phyloP scores from a whole-genome alignment of 2,329 filamentous ascomycete genomes.

The Pyricularia grisea region DNA sequence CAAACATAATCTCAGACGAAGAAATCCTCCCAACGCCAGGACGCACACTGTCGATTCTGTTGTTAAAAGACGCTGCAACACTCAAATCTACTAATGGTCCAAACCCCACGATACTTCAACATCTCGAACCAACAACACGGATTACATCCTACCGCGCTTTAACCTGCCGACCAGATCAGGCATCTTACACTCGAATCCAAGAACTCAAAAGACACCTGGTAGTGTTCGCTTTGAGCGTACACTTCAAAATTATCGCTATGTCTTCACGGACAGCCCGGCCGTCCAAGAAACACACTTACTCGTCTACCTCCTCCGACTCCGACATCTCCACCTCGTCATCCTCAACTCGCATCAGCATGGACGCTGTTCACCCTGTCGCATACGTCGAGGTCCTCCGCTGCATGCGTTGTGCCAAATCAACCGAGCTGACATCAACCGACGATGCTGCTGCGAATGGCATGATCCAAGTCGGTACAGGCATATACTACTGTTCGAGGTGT shows the following conservation, averaged over 20 bases:
- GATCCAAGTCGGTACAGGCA: slow-evolving; percentile 55
- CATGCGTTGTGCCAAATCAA: slow-evolving; percentile 50
- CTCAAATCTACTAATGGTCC: background rate
- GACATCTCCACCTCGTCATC: slow-evolving; percentile 27
- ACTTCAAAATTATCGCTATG: slow-evolving; percentile 12
- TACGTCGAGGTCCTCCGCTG: slow-evolving; percentile 53
- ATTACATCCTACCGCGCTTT: background rate
- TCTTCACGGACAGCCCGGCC: slow-evolving; percentile 22
- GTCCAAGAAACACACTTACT: slow-evolving; percentile 25
- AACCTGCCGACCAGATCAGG: background rate
- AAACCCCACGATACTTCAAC: background rate
- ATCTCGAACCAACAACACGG: background rate
- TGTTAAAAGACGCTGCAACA: background rate
- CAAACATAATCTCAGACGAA: background rate
- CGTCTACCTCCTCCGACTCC: slow-evolving; percentile 29
- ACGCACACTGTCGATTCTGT: background rate
- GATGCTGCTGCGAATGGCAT: slow-evolving; percentile 49
- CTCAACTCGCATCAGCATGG: slow-evolving; percentile 37
- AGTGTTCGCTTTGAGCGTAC: background rate
- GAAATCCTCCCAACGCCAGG: background rate
- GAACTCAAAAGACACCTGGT: background rate
- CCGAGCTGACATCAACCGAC: slow-evolving; percentile 52
- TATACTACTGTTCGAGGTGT: slow-evolving; percentile 58
- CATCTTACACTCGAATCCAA: background rate
- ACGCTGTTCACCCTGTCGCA: slow-evolving; percentile 33